Conservation (phyloP, 805 yeast species). For the Komagataella ulmi region DNA sequence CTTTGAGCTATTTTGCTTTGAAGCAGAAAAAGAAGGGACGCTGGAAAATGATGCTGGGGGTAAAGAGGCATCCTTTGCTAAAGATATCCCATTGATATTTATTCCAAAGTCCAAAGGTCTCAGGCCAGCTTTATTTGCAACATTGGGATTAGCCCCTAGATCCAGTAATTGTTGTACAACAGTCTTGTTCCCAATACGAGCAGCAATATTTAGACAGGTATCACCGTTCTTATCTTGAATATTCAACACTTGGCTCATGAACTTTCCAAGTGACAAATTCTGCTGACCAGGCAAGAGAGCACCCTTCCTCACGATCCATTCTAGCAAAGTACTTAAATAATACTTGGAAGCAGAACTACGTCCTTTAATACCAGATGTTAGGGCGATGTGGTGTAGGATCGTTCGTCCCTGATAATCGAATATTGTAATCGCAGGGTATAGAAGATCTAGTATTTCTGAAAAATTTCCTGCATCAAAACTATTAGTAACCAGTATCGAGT, state of each 20-base stretch:
- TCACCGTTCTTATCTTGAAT: slow-evolving; percentile 91
- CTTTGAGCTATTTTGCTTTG: slow-evolving; percentile 17
- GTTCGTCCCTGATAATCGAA: slow-evolving; percentile 65
- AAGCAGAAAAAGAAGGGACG: not conserved
- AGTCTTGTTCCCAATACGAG: slow-evolving; percentile 72
- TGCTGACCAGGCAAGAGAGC: slow-evolving; percentile 25
- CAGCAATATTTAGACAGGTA: slow-evolving; percentile 87
- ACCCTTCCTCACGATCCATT: slow-evolving; percentile 61
- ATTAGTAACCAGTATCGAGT: slow-evolving; percentile 77
- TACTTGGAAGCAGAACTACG: slow-evolving; percentile 62
- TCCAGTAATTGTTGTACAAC: slow-evolving; percentile 72
- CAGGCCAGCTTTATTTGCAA: slow-evolving; percentile 76
- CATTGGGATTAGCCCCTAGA: slow-evolving; percentile 74
- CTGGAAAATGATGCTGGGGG: not conserved
- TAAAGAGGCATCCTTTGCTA: not conserved
- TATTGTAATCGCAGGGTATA: slow-evolving; percentile 62
- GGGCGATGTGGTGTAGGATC: slow-evolving; percentile 75
- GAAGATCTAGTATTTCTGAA: slow-evolving; percentile 48
- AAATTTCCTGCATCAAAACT: slow-evolving; percentile 72
- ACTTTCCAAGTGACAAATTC: slow-evolving; percentile 35
- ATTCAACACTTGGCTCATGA: slow-evolving; percentile 64
- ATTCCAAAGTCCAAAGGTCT: slow-evolving; percentile 82
- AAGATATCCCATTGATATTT: slow-evolving; percentile 19
- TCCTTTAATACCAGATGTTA: slow-evolving; percentile 67
- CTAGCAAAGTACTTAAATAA: slow-evolving; percentile 57